These are phyloP conservation scores for Syzygium aqueum DNA, from an alignment of 345 rosid genomes.

Conservation along the genomic window DNA sequence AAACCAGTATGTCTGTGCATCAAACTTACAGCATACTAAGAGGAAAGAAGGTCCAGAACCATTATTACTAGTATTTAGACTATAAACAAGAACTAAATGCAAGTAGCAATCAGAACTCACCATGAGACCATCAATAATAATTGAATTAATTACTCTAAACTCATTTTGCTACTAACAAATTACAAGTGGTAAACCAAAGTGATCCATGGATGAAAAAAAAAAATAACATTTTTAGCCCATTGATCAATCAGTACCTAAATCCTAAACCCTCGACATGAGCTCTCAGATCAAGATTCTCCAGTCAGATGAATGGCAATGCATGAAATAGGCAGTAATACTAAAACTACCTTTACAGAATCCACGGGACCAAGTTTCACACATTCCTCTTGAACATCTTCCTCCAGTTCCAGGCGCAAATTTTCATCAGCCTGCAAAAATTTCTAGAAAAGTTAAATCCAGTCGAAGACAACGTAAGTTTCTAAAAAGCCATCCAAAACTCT, in stretches of 20 bases:
- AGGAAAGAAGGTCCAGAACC: neutral
- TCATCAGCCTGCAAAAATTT: constrained; percentile 60
- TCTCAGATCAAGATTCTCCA: neutral
- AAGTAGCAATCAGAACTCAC: neutral
- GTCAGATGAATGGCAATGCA: neutral
- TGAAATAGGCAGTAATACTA: neutral
- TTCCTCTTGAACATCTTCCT: constrained; percentile 80
- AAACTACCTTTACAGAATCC: constrained; percentile 70
- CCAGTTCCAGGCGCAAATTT: constrained; percentile 55
- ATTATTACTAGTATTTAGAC: neutral
- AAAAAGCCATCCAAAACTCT: neutral
- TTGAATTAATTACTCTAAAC: neutral
- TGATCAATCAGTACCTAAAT: neutral
- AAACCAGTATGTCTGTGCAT: neutral
- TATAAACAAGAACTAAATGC: neutral
- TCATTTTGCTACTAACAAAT: neutral
- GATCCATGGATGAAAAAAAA: neutral
- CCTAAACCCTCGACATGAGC: neutral
- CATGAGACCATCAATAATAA: neutral
- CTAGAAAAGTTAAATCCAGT: neutral
- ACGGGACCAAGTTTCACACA: constrained; percentile 75
- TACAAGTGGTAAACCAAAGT: neutral
- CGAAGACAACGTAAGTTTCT: neutral
- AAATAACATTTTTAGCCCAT: neutral
- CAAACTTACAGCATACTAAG: neutral